These are phyloP conservation scores for Coniochaeta ligniaria DNA, from an alignment of 2,329 filamentous ascomycete genomes.

Conservation along the genomic window DNA sequence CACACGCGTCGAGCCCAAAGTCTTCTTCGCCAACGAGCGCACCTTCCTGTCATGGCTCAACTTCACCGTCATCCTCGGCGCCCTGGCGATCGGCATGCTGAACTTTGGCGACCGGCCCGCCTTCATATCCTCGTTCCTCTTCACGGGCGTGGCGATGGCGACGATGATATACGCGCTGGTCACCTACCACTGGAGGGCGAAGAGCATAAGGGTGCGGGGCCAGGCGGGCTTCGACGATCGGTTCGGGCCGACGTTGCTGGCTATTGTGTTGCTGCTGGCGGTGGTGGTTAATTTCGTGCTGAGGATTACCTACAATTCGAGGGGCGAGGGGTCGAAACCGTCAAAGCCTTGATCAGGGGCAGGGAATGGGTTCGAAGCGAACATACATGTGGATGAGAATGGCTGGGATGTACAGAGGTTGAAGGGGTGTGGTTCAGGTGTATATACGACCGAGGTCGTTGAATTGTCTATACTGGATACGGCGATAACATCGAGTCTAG, in stretches of 20 bases:
- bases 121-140: slow-evolving; percentile 88
- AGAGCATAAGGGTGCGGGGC: slow-evolving; percentile 82
- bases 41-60: slow-evolving; percentile 99
- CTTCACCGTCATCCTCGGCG: slow-evolving; percentile 97
- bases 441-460: not conserved
- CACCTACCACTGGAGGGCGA: slow-evolving; percentile 96
- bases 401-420: not conserved
- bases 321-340: slow-evolving; percentile 20
- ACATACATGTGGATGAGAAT: no score
- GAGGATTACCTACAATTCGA: slow-evolving; percentile 49
- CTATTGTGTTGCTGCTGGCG: slow-evolving; percentile 76
- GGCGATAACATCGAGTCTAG: not conserved
- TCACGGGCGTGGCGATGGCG: slow-evolving; percentile 88
- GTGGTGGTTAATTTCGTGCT: slow-evolving; percentile 96
- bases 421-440: not conserved
- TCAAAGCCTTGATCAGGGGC: slow-evolving; percentile 11
- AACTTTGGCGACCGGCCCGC: slow-evolving; percentile 96
- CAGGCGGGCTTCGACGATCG: slow-evolving; percentile 96
- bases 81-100: slow-evolving; percentile 90
- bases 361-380: not conserved
- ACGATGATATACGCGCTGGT: slow-evolving; percentile 92
- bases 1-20: slow-evolving; percentile 96
- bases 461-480: not conserved
- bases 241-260: slow-evolving; percentile 85
- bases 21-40: slow-evolving; percentile 99